Evolutionary conservation across 2,329 filamentous ascomycete genomes (phyloP).

Genomic region (Shiraia bambusicola): DNA sequence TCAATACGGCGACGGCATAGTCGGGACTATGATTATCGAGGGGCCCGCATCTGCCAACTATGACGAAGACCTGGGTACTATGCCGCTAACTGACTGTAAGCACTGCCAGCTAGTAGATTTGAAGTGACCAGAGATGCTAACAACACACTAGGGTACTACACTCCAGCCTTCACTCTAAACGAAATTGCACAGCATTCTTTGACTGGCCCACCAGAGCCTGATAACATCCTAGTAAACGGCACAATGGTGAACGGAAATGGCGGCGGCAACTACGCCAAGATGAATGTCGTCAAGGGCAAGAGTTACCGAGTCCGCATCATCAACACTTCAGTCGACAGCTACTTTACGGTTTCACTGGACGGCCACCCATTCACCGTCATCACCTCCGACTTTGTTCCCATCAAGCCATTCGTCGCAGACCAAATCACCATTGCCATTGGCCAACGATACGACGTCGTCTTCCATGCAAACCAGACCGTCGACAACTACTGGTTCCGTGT

Average conservation of each 20-base stretch:
- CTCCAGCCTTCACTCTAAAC: conserved; percentile 33
- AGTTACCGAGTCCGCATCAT: conserved; percentile 61
- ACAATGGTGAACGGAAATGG: conserved; percentile 53
- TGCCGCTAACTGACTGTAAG: conserved; percentile 62
- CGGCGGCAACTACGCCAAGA: conserved; percentile 38
- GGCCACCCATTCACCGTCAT: conserved; percentile 48
- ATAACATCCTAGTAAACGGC: conserved; percentile 56
- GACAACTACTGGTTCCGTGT: conserved; percentile 53
- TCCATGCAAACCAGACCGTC: conserved; percentile 47
- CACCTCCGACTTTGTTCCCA: conserved; percentile 47
- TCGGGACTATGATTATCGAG: conserved; percentile 45
- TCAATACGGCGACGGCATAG: conserved; percentile 48
- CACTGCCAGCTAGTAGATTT: no score
- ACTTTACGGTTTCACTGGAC: conserved; percentile 41
- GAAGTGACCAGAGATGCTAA: no score
- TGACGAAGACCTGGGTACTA: conserved; percentile 62
- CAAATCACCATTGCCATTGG: conserved; percentile 40
- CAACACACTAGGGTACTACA: conserved; percentile 48
- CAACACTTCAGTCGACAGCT: conserved; percentile 50
- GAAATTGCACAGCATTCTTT: conserved; percentile 36
- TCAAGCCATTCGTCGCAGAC: conserved; percentile 42
- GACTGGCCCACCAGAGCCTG: conserved; percentile 42
- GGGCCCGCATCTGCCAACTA: conserved; percentile 48
- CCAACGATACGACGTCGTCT: conserved; percentile 52
- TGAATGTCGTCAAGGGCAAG: conserved; percentile 49